These are phyloP conservation scores for Manihot esculenta DNA, from an alignment of 441 rosid species.

Conservation along the genomic window DNA sequence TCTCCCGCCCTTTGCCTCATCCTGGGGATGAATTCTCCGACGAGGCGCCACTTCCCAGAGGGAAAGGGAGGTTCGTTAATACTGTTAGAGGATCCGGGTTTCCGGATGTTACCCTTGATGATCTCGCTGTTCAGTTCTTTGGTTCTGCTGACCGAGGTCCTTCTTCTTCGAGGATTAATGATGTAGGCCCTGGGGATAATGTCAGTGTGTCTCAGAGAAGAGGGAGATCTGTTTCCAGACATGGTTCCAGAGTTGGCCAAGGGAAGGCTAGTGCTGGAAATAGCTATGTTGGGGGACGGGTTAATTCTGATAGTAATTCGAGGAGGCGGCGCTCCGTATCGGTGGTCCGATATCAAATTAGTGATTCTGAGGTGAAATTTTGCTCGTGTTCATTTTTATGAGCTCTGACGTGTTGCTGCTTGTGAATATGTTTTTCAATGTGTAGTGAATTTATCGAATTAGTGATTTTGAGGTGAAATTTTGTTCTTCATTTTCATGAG, in stretches of 20 bases:
- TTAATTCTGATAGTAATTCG: constrained; percentile 43
- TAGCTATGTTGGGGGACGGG: constrained; percentile 40
- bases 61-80: constrained; percentile 78
- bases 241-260: constrained; percentile 15
- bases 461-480: constrained; percentile 79
- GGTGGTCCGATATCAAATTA: constrained; percentile 56
- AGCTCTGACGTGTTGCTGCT: neutral
- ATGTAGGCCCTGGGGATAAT: constrained; percentile 33
- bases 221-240: constrained; percentile 78
- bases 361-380: constrained; percentile 75
- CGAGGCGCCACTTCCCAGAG: constrained; percentile 49
- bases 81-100: constrained; percentile 76
- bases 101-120: constrained; percentile 82
- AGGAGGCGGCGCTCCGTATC: constrained; percentile 83
- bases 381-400: neutral
- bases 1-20: constrained; percentile 50
- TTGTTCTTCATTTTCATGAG: neutral
- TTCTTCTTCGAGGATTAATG: constrained; percentile 34
- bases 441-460: no score
- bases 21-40: constrained; percentile 31
- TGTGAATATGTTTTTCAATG: neutral
- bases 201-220: constrained; percentile 48
- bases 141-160: constrained; percentile 61
- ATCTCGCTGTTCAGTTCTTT: constrained; percentile 71
- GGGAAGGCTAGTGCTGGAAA: constrained; percentile 33